Evolutionary conservation across 306 rosid species (phyloP).

Genomic region (Fagus sylvatica): DNA sequence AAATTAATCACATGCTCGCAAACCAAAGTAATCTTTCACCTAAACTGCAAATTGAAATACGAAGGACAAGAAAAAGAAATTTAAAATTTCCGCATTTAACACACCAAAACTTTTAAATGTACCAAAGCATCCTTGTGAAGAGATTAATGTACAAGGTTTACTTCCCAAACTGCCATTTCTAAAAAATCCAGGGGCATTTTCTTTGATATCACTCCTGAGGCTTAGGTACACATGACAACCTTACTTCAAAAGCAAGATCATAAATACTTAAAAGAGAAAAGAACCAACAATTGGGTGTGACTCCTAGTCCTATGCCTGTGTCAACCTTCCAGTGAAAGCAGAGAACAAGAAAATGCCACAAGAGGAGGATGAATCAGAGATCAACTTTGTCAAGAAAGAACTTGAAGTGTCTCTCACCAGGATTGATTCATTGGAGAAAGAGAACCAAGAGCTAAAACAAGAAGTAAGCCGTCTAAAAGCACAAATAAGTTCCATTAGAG

Average conservation of each 20-base stretch:
- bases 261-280: slow-evolving; percentile 28
- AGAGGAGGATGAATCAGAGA: slow-evolving; percentile 52
- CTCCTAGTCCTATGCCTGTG: slow-evolving; percentile 4
- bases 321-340: slow-evolving; percentile 29
- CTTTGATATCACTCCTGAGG: slow-evolving; percentile 18
- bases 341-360: slow-evolving; percentile 41
- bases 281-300: slow-evolving; percentile 26
- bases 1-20: slow-evolving; percentile 58
- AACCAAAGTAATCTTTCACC: slow-evolving; percentile 54
- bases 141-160: slow-evolving; percentile 4
- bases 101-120: slow-evolving; percentile 20
- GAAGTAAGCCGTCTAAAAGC: slow-evolving; percentile 64
- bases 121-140: slow-evolving; percentile 34
- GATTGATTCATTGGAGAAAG: slow-evolving; percentile 58
- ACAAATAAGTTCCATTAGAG: slow-evolving; percentile 65
- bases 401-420: slow-evolving; percentile 54
- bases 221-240: slow-evolving; percentile 41
- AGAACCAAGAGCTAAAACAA: slow-evolving; percentile 70
- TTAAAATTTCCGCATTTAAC: neutral
- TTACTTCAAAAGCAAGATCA: slow-evolving; percentile 56
- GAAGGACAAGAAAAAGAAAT: neutral
- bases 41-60: slow-evolving; percentile 23
- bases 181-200: slow-evolving; percentile 31
- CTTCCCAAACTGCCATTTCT: slow-evolving; percentile 22
- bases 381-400: slow-evolving; percentile 44